These are phyloP conservation scores for Gentiana macrophylla DNA, from an alignment of 257 asterid species.

Conservation along the genomic window DNA sequence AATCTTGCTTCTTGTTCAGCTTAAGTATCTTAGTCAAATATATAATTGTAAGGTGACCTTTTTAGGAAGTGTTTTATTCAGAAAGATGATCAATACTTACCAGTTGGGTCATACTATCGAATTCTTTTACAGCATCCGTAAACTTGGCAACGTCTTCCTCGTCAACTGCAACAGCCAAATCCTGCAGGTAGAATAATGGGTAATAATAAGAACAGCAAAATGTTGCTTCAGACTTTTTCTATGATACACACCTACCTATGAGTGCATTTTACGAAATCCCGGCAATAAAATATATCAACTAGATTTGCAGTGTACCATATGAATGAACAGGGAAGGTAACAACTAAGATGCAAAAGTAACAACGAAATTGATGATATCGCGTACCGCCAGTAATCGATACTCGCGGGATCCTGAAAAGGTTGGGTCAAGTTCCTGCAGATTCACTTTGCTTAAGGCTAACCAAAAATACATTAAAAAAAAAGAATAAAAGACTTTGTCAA, in stretches of 20 bases:
- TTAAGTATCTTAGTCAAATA: too few species aligned
- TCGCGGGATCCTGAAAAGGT: slow-evolving; percentile 34
- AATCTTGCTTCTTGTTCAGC: too few species aligned
- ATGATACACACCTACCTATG: too few species aligned
- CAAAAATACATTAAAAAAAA: slow-evolving; percentile 4
- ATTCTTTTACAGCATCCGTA: slow-evolving; percentile 31
- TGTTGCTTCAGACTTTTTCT: neutral
- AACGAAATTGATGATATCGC: slow-evolving; percentile 12
- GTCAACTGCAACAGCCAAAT: slow-evolving; percentile 36
- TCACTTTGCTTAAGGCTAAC: slow-evolving; percentile 7
- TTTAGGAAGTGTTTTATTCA: neutral
- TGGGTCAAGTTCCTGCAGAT: slow-evolving; percentile 40
- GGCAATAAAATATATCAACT: neutral
- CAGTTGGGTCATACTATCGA: slow-evolving; percentile 29
- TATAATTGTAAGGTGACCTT: too few species aligned
- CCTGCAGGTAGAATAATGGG: slow-evolving; percentile 11
- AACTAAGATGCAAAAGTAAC: neutral
- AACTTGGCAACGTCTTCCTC: slow-evolving; percentile 31
- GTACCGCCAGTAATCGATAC: slow-evolving; percentile 38
- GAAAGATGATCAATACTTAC: slow-evolving; percentile 10
- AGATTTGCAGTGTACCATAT: slow-evolving; percentile 5
- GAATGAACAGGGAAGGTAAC: slow-evolving; percentile 4
- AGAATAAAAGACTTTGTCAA: neutral
- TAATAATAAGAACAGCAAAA: neutral
- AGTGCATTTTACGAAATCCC: neutral